A percentile compares a stretch with the other conserved stretches of the same genome.
phyloP scores from a whole-genome alignment of 352 stramenopile genomes.

The Phytopythium delawarense region DNA sequence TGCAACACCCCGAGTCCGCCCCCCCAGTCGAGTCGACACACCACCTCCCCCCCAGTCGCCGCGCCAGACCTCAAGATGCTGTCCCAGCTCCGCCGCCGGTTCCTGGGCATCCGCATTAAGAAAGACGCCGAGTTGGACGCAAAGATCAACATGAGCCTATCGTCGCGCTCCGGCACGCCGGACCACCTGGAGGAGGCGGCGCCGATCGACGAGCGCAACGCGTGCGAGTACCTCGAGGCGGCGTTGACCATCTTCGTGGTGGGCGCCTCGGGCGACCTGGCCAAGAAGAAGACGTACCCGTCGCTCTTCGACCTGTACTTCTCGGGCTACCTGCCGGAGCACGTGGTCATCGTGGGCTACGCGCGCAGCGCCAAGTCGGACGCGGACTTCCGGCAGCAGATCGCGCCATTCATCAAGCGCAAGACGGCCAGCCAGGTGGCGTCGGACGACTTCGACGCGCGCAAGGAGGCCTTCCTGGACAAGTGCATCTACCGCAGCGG shows the following conservation, averaged over 20 bases:
- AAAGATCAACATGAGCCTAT: conserved; percentile 33
- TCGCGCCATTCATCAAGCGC: conserved; percentile 62
- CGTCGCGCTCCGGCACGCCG: conserved; percentile 9
- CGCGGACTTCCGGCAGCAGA: conserved; percentile 77
- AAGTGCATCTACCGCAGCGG: conserved; percentile 79
- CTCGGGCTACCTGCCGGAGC: conserved; percentile 72
- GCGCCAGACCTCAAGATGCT: conserved; percentile 20
- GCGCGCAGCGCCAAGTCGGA: conserved; percentile 78
- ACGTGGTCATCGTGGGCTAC: conserved; percentile 86
- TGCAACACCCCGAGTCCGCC: neutral
- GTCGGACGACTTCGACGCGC: conserved; percentile 29
- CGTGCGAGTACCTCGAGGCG: conserved; percentile 64
- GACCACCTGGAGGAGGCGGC: conserved; percentile 9
- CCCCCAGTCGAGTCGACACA: neutral
- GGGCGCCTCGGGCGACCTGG: conserved; percentile 83
- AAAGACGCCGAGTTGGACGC: conserved; percentile 24
- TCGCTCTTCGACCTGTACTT: conserved; percentile 88
- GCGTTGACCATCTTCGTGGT: conserved; percentile 84
- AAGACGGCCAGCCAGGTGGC: conserved; percentile 16
- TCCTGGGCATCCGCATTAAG: conserved; percentile 33
- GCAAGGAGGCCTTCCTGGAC: conserved; percentile 67
- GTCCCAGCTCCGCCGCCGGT: conserved; percentile 36
- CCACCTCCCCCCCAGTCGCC: neutral
- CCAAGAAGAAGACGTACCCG: conserved; percentile 92
- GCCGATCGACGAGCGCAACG: conserved; percentile 41